phyloP scores from a whole-genome alignment of 495 filamentous ascomycete genomes.

The Neurospora sp. region DNA sequence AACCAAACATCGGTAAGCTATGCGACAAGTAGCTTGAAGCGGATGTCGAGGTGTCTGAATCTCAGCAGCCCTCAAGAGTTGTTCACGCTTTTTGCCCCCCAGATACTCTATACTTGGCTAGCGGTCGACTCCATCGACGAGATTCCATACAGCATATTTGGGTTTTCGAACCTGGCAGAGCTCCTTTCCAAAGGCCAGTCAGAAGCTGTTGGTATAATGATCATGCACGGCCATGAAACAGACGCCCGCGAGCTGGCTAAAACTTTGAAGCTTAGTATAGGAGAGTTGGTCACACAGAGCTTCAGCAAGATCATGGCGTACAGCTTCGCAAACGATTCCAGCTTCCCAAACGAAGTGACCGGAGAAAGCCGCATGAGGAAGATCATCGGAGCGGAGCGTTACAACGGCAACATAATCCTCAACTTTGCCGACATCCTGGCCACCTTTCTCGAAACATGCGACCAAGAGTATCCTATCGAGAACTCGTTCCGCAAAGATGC shows the following conservation, averaged over 20 bases:
- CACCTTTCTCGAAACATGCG: slow-evolving; percentile 67
- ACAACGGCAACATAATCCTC: slow-evolving; percentile 46
- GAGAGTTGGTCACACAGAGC: slow-evolving; percentile 50
- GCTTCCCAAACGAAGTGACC: slow-evolving; percentile 44
- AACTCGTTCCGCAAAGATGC: slow-evolving; percentile 58
- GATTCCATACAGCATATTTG: slow-evolving; percentile 76
- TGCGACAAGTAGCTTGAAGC: slow-evolving; percentile 57
- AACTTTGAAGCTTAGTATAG: slow-evolving; percentile 42
- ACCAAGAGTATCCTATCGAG: slow-evolving; percentile 55
- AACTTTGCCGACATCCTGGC: slow-evolving; percentile 71
- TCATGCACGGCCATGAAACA: slow-evolving; percentile 68
- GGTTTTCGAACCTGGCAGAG: slow-evolving; percentile 57
- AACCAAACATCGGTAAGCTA: slow-evolving; percentile 53
- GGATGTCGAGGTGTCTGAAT: slow-evolving; percentile 53
- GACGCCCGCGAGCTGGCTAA: slow-evolving; percentile 48
- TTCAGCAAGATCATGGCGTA: slow-evolving; percentile 82
- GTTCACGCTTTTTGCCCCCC: slow-evolving; percentile 81
- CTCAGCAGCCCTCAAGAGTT: slow-evolving; percentile 55
- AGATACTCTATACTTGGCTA: slow-evolving; percentile 91
- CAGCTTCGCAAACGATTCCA: slow-evolving; percentile 68
- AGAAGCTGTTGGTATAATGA: slow-evolving; percentile 71
- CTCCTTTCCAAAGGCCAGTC: slow-evolving; percentile 64
- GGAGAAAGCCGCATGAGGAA: slow-evolving; percentile 62
- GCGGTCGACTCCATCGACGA: slow-evolving; percentile 48
- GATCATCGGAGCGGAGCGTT: slow-evolving; percentile 55